Conservation (phyloP, 441 rosid species). For the Gossypium davidsonii region DNA sequence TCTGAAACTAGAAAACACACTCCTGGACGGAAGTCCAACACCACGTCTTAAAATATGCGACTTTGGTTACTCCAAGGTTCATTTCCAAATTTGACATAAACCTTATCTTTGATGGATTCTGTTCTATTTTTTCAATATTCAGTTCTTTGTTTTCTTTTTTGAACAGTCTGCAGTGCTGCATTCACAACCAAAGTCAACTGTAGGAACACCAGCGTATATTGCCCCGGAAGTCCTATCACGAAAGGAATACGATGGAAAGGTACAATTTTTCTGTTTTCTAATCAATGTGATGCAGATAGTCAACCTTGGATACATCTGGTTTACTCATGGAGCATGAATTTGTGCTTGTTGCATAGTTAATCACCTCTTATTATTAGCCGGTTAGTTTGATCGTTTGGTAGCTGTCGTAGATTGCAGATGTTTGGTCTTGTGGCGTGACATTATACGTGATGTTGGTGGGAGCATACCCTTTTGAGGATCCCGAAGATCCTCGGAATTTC, state of each 20-base stretch:
- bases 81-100: background rate
- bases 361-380: background rate
- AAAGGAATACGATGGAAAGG: conserved; percentile 60
- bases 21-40: conserved; percentile 61
- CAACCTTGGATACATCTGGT: background rate
- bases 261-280: conserved; percentile 11
- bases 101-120: background rate
- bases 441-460: conserved; percentile 69
- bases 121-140: background rate
- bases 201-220: conserved; percentile 70
- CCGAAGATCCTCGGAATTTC: conserved; percentile 61
- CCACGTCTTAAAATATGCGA: conserved; percentile 69
- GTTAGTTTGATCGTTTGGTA: conserved; percentile 6
- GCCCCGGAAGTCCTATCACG: conserved; percentile 61
- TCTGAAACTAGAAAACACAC: conserved; percentile 56
- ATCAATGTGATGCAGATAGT: background rate
- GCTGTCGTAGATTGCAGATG: conserved; percentile 54
- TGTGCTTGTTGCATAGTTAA: background rate
- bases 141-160: background rate
- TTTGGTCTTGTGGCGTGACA: conserved; percentile 76
- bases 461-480: conserved; percentile 68
- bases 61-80: conserved; percentile 72
- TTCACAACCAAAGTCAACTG: conserved; percentile 66
- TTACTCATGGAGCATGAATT: background rate
- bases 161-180: conserved; percentile 51